Percentiles rank a stretch among this genome's conserved stretches.
phyloP scores from a whole-genome alignment of 2,329 filamentous ascomycete species.

The Dactylellina sp. region DNA sequence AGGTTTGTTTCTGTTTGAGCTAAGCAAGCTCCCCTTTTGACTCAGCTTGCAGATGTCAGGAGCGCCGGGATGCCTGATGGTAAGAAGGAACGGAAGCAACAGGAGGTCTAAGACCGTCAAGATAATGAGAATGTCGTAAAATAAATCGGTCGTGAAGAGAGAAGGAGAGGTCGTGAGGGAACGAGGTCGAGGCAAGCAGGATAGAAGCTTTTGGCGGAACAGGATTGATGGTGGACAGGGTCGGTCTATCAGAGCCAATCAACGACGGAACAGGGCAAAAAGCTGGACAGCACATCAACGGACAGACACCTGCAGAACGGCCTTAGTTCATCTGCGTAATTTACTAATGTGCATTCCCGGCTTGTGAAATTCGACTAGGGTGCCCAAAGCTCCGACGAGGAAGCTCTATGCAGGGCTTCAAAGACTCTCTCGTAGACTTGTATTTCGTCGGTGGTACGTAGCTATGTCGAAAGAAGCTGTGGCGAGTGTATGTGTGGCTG shows the following conservation, averaged over 20 bases:
- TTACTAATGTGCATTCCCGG: slow-evolving; percentile 30
- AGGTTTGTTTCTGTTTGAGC: slow-evolving; percentile 40
- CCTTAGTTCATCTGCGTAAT: not conserved
- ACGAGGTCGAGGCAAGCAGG: slow-evolving; percentile 1
- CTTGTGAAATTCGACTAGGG: slow-evolving; percentile 6
- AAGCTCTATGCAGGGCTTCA: slow-evolving; percentile 25
- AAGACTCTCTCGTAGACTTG: not conserved
- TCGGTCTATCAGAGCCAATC: slow-evolving; percentile 17
- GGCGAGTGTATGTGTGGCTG: slow-evolving; percentile 4
- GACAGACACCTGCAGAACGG: slow-evolving; percentile 26
- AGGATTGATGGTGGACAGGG: slow-evolving; percentile 19
- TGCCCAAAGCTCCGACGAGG: slow-evolving; percentile 5
- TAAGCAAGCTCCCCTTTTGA: slow-evolving; percentile 37
- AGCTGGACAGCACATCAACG: slow-evolving; percentile 50
- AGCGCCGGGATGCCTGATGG: too few species aligned
- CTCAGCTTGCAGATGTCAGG: slow-evolving; percentile 6
- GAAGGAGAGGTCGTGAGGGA: not conserved
- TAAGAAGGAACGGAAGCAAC: slow-evolving; percentile 7
- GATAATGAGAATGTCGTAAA: slow-evolving; percentile 4
- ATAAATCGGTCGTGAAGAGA: not conserved
- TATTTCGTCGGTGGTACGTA: not conserved
- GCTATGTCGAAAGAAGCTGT: not conserved
- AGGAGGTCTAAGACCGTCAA: slow-evolving; percentile 6
- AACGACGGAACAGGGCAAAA: slow-evolving; percentile 6
- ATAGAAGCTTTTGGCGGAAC: not conserved